Percentiles rank a stretch among this genome's conserved stretches.
phyloP scores from a whole-genome alignment of 768 basidiomycete species.

The Sporobolomyces phaffii region DNA sequence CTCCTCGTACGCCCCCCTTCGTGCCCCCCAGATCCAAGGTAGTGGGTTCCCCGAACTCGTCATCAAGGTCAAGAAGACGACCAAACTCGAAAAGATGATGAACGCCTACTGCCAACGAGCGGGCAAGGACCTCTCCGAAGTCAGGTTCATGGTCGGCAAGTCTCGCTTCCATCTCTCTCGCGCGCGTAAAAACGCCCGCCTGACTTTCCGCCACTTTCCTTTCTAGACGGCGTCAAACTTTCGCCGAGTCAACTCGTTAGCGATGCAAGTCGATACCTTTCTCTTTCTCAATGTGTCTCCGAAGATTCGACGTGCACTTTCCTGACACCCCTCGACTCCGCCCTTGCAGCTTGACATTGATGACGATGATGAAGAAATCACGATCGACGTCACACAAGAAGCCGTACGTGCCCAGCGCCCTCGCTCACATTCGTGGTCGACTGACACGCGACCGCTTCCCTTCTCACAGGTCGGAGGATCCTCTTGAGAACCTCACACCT shows the following conservation, averaged over 20 bases:
- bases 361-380: slow-evolving; percentile 32
- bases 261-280: background rate
- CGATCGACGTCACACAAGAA: slow-evolving; percentile 34
- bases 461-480: no score
- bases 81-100: slow-evolving; percentile 39
- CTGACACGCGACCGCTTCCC: no score
- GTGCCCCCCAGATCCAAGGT: slow-evolving; percentile 25
- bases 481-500: no score
- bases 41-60: slow-evolving; percentile 38
- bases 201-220: background rate
- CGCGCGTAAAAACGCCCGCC: background rate
- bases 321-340: background rate
- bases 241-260: slow-evolving; percentile 3
- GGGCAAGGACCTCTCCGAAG: slow-evolving; percentile 27
- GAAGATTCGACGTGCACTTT: background rate
- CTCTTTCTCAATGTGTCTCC: background rate
- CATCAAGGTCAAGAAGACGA: slow-evolving; percentile 40
- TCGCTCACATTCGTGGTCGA: no score
- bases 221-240: slow-evolving; percentile 22
- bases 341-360: slow-evolving; percentile 35
- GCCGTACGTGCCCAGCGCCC: slow-evolving; percentile 35
- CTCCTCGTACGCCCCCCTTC: no score
- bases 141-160: slow-evolving; percentile 37
- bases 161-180: background rate
- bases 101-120: slow-evolving; percentile 39